phyloP scores from a whole-genome alignment of 257 asterid genomes.

The Forsythia viridissima region DNA sequence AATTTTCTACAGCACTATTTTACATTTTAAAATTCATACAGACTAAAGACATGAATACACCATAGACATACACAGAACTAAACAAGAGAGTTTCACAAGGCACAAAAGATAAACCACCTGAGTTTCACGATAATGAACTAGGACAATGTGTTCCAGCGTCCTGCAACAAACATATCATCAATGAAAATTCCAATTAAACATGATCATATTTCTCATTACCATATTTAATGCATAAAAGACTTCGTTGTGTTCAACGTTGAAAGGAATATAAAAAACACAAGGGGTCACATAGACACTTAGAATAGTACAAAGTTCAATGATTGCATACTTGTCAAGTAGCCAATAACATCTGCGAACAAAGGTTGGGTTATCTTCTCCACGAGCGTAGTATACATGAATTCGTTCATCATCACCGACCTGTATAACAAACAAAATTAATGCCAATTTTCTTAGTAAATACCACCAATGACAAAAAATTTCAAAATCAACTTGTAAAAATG shows the following conservation, averaged over 20 bases:
- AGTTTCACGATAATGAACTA: conserved; percentile 98
- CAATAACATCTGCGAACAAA: conserved; percentile 99
- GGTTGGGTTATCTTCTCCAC: conserved; percentile 85
- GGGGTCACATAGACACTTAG: conserved; percentile 12
- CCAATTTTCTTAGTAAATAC: neutral
- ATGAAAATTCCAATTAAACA: conserved; percentile 22
- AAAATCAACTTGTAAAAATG: neutral
- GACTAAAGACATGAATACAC: neutral
- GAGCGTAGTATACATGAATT: conserved; percentile 98
- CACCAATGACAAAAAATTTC: neutral
- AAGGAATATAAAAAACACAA: conserved; percentile 13
- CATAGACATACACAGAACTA: neutral
- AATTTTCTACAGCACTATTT: neutral
- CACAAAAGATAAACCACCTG: conserved; percentile 73
- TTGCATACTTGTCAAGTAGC: conserved; percentile 93
- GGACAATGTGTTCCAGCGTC: conserved; percentile 89
- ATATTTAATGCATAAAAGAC: conserved; percentile 12
- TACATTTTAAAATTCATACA: neutral
- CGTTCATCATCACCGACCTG: conserved; percentile 96
- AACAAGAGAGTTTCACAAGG: neutral
- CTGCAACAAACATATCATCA: conserved; percentile 46
- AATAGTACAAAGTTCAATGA: conserved; percentile 18
- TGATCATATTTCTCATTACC: conserved; percentile 14
- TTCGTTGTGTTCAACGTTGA: conserved; percentile 15
- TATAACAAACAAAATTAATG: conserved; percentile 24